Conservation (phyloP, 1,139 yeast species). For the Nakaseomyces glabratus region DNA sequence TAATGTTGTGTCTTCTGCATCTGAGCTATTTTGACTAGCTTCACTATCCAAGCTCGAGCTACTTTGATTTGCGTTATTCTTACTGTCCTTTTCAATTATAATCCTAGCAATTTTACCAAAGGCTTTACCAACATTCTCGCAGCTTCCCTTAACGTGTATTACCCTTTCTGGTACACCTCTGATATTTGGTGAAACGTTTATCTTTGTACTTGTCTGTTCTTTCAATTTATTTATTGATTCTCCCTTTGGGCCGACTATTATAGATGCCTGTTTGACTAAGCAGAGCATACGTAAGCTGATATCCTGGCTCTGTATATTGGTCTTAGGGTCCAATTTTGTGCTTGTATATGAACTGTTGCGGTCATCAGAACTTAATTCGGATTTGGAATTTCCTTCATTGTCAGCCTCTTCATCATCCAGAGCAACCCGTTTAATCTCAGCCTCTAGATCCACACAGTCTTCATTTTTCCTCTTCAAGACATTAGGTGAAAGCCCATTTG, state of each 20-base stretch:
- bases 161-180: slow-evolving; percentile 71
- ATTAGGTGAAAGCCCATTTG: slow-evolving; percentile 6
- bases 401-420: slow-evolving; percentile 10
- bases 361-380: not conserved
- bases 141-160: slow-evolving; percentile 63
- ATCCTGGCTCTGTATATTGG: slow-evolving; percentile 34
- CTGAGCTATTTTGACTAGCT: not conserved
- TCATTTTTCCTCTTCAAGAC: slow-evolving; percentile 12
- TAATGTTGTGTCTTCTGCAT: slow-evolving; percentile 34
- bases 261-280: slow-evolving; percentile 67
- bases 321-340: not conserved
- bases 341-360: not conserved
- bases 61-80: slow-evolving; percentile 20
- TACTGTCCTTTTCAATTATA: slow-evolving; percentile 52
- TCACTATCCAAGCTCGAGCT: not conserved
- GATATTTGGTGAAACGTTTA: slow-evolving; percentile 71
- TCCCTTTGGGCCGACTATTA: slow-evolving; percentile 72
- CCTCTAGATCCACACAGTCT: slow-evolving; percentile 10
- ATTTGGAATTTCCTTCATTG: not conserved
- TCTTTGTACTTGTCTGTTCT: slow-evolving; percentile 54
- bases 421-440: slow-evolving; percentile 13
- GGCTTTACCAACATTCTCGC: slow-evolving; percentile 76
- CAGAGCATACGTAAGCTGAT: slow-evolving; percentile 68
- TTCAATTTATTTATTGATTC: slow-evolving; percentile 60
- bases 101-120: slow-evolving; percentile 67